phyloP scores from a whole-genome alignment of 2,329 filamentous ascomycete genomes.

The Epichloe amarillans region DNA sequence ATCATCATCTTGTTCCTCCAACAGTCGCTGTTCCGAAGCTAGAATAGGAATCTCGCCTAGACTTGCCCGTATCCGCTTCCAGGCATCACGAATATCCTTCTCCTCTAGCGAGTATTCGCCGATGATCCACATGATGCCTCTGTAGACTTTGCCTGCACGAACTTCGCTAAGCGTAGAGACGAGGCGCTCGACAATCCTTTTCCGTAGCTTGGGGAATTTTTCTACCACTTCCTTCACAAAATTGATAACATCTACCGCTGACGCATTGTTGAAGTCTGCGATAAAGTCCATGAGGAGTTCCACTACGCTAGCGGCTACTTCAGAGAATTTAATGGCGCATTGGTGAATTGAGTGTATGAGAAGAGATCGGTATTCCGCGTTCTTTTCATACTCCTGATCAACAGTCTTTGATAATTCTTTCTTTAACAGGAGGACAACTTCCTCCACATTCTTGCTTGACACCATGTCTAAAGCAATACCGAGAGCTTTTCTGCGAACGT shows the following conservation, averaged over 20 bases:
- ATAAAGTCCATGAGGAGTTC: conserved; percentile 98
- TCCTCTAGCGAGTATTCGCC: conserved; percentile 94
- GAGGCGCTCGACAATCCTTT: conserved; percentile 75
- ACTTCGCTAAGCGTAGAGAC: conserved; percentile 88
- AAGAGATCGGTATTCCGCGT: conserved; percentile 84
- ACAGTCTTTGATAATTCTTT: conserved; percentile 97
- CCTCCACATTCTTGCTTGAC: conserved; percentile 95
- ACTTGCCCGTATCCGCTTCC: conserved; percentile 89
- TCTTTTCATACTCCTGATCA: conserved; percentile 98
- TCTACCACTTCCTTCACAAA: conserved; percentile 99
- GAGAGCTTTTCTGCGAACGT: conserved; percentile 85
- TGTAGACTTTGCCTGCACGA: conserved; percentile 90
- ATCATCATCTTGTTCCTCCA: conserved; percentile 70
- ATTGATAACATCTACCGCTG: conserved; percentile 92
- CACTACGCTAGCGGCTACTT: conserved; percentile 92
- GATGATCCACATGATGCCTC: conserved; percentile 93
- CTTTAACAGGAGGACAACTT: conserved; percentile 89
- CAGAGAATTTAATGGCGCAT: conserved; percentile 97
- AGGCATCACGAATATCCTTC: conserved; percentile 87
- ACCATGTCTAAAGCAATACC: conserved; percentile 93
- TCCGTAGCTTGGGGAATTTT: conserved; percentile 79
- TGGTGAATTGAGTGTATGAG: conserved; percentile 96
- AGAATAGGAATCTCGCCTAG: conserved; percentile 95
- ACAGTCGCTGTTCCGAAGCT: conserved; percentile 79
- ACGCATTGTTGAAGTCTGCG: conserved; percentile 92